phyloP scores from a whole-genome alignment of 2,329 filamentous ascomycete genomes.

The Clathrospora elynae region DNA sequence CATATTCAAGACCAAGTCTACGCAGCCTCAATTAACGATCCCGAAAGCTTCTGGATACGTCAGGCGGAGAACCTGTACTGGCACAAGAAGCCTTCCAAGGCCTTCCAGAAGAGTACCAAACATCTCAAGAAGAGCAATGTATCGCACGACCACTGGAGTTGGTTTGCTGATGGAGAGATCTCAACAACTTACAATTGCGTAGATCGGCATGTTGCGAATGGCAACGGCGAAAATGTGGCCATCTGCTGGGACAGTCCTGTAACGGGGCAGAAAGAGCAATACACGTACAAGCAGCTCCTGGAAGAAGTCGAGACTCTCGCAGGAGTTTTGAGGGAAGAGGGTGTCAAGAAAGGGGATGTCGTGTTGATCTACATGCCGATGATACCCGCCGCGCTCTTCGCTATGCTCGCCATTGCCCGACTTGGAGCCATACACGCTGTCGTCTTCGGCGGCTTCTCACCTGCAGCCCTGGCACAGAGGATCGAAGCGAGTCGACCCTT shows the following conservation, averaged over 20 bases:
- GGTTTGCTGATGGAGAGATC: conserved; percentile 88
- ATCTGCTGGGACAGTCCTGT: conserved; percentile 91
- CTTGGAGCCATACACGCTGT: conserved; percentile 88
- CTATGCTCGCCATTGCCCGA: conserved; percentile 78
- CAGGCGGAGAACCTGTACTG: conserved; percentile 79
- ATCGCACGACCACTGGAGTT: conserved; percentile 79
- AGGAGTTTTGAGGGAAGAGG: conserved; percentile 79
- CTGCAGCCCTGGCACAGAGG: conserved; percentile 79
- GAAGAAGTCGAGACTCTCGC: conserved; percentile 81
- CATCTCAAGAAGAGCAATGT: conserved; percentile 63
- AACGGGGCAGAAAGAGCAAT: conserved; percentile 70
- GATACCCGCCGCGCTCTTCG: conserved; percentile 87
- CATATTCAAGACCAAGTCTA: conserved; percentile 58
- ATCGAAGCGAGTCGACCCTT: conserved; percentile 81
- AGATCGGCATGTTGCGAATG: conserved; percentile 79
- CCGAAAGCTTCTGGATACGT: conserved; percentile 73
- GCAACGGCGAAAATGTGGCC: conserved; percentile 74
- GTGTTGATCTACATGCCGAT: conserved; percentile 97
- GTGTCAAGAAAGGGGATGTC: conserved; percentile 81
- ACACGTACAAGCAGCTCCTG: conserved; percentile 76
- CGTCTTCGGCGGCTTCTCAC: conserved; percentile 91
- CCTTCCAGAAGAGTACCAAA: conserved; percentile 66
- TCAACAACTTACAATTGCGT: conserved; percentile 92
- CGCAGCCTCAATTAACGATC: conserved; percentile 66
- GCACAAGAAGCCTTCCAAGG: conserved; percentile 73